Base-by-base conservation (phyloP, 768 basidiomycete species). In the Tricholoma sp. region DNA sequence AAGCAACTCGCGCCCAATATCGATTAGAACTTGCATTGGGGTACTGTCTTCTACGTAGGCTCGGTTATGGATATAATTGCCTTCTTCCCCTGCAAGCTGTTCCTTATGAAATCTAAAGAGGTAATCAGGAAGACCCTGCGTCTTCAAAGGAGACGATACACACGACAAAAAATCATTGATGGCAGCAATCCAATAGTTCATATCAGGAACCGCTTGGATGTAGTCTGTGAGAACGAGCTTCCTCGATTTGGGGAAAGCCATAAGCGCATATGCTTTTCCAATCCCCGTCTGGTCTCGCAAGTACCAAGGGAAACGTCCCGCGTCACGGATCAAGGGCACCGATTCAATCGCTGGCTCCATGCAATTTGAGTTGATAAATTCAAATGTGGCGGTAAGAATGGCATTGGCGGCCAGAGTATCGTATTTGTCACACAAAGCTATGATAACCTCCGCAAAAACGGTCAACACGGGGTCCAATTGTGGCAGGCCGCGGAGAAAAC, bases 161-260 rank as follows among this genome's bases (percentile, higher is more conserved):
- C 22, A 67, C 64, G 66, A 67, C 18, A 67, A 58, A 10, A 67
- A 49, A 49, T 67, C 66, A 27, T 67, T 67, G 6, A 47, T 61
- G 16, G 35, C 32, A 11, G 58, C 59, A 11, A 62, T 55, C 58
- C 58, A 66, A 24, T 58, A 60, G 22, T 61, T 58, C 58, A 66
- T 67, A 35, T 67, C 65, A 4, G 65, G 57, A 22, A 66, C 37
- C 0, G 53, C 63, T 27, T 64, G 63, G 45, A 67, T 58, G 22
- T 61, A 67, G 22, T 61, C 27, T 1, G 59, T 50, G 27, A 63
- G 56, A 14, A 58, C 51, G 21, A 60, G 29, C 21, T 57, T 47
- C 14, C 50, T 50, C 8, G 60, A 47, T 27, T 59, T 60, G 4
- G 65, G 64, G 29, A 64, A 67, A 1, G 62, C 19, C 50, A 66